Base-by-base conservation (phyloP, 2,329 filamentous ascomycete species). In the Nemania diffusa region DNA sequence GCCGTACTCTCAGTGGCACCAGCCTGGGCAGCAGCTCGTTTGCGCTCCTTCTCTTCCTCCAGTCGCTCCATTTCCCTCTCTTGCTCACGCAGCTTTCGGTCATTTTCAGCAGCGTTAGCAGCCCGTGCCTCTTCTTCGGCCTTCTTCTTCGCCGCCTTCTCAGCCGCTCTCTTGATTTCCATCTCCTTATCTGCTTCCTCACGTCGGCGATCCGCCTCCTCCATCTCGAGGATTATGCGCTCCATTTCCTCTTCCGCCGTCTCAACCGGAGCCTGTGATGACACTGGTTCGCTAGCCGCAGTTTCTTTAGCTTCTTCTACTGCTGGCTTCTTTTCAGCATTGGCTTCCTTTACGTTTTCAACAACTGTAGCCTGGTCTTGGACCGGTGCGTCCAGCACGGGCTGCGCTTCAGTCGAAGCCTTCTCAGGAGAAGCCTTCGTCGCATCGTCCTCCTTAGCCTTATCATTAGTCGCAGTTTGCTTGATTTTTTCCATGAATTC, bases 401-500 rank as follows among this genome's bases (percentile, higher is more conserved):
- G n/a, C 46, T 75, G 73, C 9, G 74, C 69, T 37, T 73, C 71
- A 22, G 73, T 68, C 34, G 69, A 69, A 27, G 77, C 74, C 57
- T 79, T 79, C 57, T 78, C 77, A 24, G 73, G 73, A 29, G 76
- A 72, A 17, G 67, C 62, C 57, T 79, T 77, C 8, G 75, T 78
- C 22, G 75, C 77, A 68, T 81, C 80, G 2, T 84, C 84, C 64
- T 87, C 84, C 72, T 84, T 84, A 60, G 81, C 78, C 68, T 83
- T 82, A 63, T 83, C 80, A 61, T 79, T 80, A 46, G 71, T 73
- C 9, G 75, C 84, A 62, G 89, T 88, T 59, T 87, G 87, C 76
- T 90, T 88, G 67, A 97, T 90, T 77, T 93, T 91, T 78, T 92
- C 89, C 79, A 91, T 91, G 76, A 94, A 92, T 80, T 97, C 93